Evolutionary conservation across 345 rosid genomes (phyloP).

Genomic region (Camelina sativa): DNA sequence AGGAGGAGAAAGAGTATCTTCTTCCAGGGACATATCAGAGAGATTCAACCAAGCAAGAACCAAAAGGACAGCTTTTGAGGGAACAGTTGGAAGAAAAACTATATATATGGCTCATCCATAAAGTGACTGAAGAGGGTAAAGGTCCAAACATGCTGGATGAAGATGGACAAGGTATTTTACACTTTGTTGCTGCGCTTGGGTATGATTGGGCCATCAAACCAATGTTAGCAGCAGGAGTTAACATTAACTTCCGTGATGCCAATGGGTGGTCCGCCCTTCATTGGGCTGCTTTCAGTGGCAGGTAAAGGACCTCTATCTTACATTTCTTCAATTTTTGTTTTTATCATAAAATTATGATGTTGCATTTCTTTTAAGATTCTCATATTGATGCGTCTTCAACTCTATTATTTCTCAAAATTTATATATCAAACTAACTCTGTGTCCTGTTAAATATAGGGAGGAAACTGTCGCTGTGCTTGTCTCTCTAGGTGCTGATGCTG

Average conservation of each 20-base stretch:
- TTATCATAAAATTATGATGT: background rate
- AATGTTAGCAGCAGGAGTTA: slow-evolving; percentile 69
- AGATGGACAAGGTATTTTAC: slow-evolving; percentile 83
- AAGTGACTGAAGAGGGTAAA: slow-evolving; percentile 75
- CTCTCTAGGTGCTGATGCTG: slow-evolving; percentile 74
- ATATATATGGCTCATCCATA: slow-evolving; percentile 76
- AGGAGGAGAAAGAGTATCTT: slow-evolving; percentile 70
- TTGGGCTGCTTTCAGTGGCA: slow-evolving; percentile 95
- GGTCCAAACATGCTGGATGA: slow-evolving; percentile 71
- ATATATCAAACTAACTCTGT: slow-evolving; percentile 11
- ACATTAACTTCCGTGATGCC: slow-evolving; percentile 84
- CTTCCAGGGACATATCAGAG: slow-evolving; percentile 44
- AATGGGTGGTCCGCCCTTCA: slow-evolving; percentile 98
- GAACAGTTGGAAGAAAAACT: slow-evolving; percentile 65
- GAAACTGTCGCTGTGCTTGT: slow-evolving; percentile 78
- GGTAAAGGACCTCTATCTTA: slow-evolving; percentile 54
- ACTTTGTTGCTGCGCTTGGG: slow-evolving; percentile 86
- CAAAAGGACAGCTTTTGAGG: slow-evolving; percentile 49
- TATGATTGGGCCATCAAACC: slow-evolving; percentile 87
- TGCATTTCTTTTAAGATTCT: slow-evolving; percentile 12
- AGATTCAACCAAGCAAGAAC: slow-evolving; percentile 44
- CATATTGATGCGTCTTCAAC: slow-evolving; percentile 1
- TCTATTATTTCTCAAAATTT: slow-evolving; percentile 10
- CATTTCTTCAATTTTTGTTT: background rate
- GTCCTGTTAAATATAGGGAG: slow-evolving; percentile 62